phyloP scores from a whole-genome alignment of 305 asterid species.

The Fraxinus greggii region DNA sequence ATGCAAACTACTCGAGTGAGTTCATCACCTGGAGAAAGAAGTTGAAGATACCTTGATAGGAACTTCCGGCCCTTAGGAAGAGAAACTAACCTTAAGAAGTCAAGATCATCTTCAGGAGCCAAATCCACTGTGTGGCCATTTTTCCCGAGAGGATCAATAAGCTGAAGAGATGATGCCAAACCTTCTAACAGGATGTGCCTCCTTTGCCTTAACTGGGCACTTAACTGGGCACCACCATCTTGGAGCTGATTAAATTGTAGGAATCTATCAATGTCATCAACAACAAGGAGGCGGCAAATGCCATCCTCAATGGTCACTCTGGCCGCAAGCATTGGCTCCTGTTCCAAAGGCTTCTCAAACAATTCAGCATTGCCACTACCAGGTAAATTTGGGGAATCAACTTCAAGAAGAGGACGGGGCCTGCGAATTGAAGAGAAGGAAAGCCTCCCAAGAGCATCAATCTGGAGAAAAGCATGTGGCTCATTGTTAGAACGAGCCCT shows the following conservation, averaged over 20 bases:
- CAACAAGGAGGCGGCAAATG: constrained; percentile 68
- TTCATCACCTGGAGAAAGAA: constrained; percentile 54
- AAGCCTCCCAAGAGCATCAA: constrained; percentile 95
- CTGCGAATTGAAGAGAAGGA: constrained; percentile 83
- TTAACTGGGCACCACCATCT: constrained; percentile 66
- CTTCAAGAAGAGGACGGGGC: constrained; percentile 97
- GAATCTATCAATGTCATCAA: constrained; percentile 85
- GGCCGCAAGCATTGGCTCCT: constrained; percentile 97
- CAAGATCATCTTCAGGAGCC: constrained; percentile 55
- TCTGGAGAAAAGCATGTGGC: constrained; percentile 90
- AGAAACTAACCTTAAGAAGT: constrained; percentile 56
- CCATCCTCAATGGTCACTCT: constrained; percentile 89
- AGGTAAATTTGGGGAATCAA: constrained; percentile 65
- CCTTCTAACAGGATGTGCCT: constrained; percentile 63
- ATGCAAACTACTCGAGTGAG: constrained; percentile 61
- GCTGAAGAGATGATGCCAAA: constrained; percentile 65
- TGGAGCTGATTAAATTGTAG: constrained; percentile 65
- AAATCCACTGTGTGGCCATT: constrained; percentile 49
- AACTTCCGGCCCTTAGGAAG: constrained; percentile 77
- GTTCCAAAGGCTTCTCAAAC: constrained; percentile 79
- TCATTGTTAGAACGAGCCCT: constrained; percentile 65
- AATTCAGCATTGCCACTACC: constrained; percentile 43
- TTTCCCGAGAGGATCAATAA: constrained; percentile 62
- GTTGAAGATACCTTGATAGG: constrained; percentile 51
- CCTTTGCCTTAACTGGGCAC: constrained; percentile 53